phyloP scores from a whole-genome alignment of 441 rosid species.

The Brassica hybrid region DNA sequence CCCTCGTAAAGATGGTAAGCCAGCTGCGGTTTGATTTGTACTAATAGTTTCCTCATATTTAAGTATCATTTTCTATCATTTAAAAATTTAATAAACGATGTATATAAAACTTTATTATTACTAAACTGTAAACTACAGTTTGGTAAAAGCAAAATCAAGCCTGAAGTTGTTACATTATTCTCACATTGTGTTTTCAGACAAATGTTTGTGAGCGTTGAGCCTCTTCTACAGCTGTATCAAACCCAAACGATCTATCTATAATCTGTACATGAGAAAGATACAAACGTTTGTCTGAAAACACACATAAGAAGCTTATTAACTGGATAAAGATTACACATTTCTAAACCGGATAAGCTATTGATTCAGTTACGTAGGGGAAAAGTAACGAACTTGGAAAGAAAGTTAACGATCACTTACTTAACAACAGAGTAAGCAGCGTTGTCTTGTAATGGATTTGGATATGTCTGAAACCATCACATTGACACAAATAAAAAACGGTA shows the following conservation, averaged over 20 bases:
- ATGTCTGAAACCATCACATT: constrained; percentile 55
- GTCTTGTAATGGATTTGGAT: constrained; percentile 75
- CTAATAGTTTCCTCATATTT: not conserved
- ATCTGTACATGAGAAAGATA: too few relatives aligned
- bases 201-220: too few relatives aligned
- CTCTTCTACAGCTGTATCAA: too few relatives aligned
- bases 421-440: constrained; percentile 91
- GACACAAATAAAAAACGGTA: constrained; percentile 15
- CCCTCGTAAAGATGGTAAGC: constrained; percentile 87
- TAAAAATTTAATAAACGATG: not conserved
- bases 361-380: constrained; percentile 16
- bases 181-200: not conserved
- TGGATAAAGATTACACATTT: too few relatives aligned
- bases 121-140: constrained; percentile 13
- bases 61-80: constrained; percentile 15
- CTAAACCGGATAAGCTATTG: not conserved
- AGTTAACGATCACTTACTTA: constrained; percentile 58
- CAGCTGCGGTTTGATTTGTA: constrained; percentile 69
- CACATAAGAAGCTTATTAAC: too few relatives aligned
- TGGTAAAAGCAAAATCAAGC: constrained; percentile 14
- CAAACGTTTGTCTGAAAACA: too few relatives aligned
- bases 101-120: constrained; percentile 2
- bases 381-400: constrained; percentile 8
- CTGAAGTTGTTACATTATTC: constrained; percentile 33
- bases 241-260: too few relatives aligned